A percentile compares a stretch with the other conserved stretches of the same genome.
phyloP scores from a whole-genome alignment of 2,329 filamentous ascomycete species.

The Lomentospora prolificans region DNA sequence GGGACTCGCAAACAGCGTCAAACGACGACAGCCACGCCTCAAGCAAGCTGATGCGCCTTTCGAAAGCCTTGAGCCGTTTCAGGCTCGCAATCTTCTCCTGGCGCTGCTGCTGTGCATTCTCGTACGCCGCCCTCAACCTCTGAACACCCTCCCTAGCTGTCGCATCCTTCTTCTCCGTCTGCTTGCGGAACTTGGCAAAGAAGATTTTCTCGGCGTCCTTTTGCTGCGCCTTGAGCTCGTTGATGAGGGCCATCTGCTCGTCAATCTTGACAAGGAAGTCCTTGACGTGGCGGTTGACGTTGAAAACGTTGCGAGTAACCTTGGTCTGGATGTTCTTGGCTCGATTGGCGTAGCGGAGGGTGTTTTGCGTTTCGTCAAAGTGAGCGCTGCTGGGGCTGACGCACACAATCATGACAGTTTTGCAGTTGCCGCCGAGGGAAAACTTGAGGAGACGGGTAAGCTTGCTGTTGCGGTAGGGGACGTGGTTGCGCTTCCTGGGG shows the following conservation, averaged over 20 bases:
- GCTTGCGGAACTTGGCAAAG: constrained; percentile 84
- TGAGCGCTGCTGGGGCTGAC: constrained; percentile 93
- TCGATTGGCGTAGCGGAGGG: constrained; percentile 89
- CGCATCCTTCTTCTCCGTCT: constrained; percentile 71
- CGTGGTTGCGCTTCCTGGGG: constrained; percentile 79
- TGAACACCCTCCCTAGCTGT: constrained; percentile 68
- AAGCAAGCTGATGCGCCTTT: constrained; percentile 76
- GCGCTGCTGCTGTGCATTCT: constrained; percentile 67
- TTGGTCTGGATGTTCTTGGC: constrained; percentile 99
- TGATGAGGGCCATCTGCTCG: constrained; percentile 94
- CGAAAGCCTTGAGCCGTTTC: constrained; percentile 73
- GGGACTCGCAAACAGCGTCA: constrained; percentile 65
- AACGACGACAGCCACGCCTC: constrained; percentile 91
- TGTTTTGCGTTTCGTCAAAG: constrained; percentile 98
- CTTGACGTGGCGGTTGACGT: constrained; percentile 97
- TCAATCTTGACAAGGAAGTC: constrained; percentile 99
- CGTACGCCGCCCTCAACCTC: constrained; percentile 73
- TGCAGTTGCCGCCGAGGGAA: constrained; percentile 93
- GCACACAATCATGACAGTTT: constrained; percentile 99
- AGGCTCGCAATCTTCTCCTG: constrained; percentile 70
- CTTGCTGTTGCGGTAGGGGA: constrained; percentile 96
- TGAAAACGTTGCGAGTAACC: constrained; percentile 97
- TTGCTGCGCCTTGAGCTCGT: constrained; percentile 86
- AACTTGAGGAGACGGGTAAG: constrained; percentile 93
- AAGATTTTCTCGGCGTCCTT: constrained; percentile 76